phyloP scores from a whole-genome alignment of 257 asterid genomes.

The Solanum virginianum region DNA sequence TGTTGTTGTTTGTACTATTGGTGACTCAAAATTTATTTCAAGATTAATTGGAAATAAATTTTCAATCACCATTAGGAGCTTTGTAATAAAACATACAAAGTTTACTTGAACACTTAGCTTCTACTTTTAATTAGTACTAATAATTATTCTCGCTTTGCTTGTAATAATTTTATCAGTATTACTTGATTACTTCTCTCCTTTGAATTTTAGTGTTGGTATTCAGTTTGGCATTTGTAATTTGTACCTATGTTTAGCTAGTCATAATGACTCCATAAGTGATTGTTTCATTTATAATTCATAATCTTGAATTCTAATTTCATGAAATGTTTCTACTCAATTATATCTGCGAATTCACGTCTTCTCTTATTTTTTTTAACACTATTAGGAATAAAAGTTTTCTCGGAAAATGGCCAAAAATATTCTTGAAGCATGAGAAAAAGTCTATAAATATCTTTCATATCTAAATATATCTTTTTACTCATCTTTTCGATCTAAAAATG shows the following conservation, averaged over 20 bases:
- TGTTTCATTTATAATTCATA: neutral
- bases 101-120: neutral
- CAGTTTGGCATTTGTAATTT: neutral
- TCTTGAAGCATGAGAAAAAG: too few relatives aligned
- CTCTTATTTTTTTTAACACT: too few relatives aligned
- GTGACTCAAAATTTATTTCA: slow-evolving; percentile 5
- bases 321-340: neutral
- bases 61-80: neutral
- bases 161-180: neutral
- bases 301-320: neutral
- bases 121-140: neutral
- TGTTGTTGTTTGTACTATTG: neutral
- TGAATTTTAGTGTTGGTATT: neutral
- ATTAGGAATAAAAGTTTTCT: too few relatives aligned
- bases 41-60: neutral
- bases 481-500: too few relatives aligned
- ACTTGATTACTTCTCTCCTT: neutral
- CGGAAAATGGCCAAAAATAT: too few relatives aligned
- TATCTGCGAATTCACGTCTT: too few relatives aligned
- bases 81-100: neutral
- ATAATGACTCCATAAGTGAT: neutral
- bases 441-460: too few relatives aligned
- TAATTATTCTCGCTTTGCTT: neutral
- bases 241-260: neutral
- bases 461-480: too few relatives aligned